phyloP scores from a whole-genome alignment of 106 monocot species.

The Agapanthus africanus region DNA sequence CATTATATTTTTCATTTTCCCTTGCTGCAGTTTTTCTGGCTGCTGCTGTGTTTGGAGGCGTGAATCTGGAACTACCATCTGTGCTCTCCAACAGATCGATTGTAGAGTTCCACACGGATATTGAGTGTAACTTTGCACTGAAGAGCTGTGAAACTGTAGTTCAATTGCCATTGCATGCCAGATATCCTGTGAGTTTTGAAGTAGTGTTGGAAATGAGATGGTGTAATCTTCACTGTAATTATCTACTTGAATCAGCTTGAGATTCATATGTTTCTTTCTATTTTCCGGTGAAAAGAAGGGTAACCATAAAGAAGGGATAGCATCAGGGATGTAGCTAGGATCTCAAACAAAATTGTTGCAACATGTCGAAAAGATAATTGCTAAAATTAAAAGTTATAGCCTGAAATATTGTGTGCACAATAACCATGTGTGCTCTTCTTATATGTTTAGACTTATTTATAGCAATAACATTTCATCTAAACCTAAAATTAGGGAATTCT shows the following conservation, averaged over 20 bases:
- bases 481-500: no score
- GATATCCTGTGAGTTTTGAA: slow-evolving; percentile 73
- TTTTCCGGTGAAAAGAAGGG: no score
- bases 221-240: background rate
- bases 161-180: slow-evolving; percentile 78
- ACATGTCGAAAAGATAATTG: no score
- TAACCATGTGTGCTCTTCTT: no score
- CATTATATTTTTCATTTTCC: background rate
- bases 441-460: no score
- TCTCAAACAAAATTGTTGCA: no score
- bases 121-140: background rate
- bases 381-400: no score
- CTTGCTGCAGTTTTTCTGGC: slow-evolving; percentile 54
- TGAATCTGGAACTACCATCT: slow-evolving; percentile 81
- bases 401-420: no score
- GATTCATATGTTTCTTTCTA: background rate
- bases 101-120: slow-evolving; percentile 65
- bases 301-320: no score
- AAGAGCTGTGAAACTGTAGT: slow-evolving; percentile 22
- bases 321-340: no score
- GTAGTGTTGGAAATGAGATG: background rate
- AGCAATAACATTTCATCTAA: no score
- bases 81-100: slow-evolving; percentile 70
- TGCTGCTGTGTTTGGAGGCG: slow-evolving; percentile 80
- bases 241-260: slow-evolving; percentile 2